Base-by-base conservation (phyloP, 805 yeast species). In the Babjeviella inositovora region DNA sequence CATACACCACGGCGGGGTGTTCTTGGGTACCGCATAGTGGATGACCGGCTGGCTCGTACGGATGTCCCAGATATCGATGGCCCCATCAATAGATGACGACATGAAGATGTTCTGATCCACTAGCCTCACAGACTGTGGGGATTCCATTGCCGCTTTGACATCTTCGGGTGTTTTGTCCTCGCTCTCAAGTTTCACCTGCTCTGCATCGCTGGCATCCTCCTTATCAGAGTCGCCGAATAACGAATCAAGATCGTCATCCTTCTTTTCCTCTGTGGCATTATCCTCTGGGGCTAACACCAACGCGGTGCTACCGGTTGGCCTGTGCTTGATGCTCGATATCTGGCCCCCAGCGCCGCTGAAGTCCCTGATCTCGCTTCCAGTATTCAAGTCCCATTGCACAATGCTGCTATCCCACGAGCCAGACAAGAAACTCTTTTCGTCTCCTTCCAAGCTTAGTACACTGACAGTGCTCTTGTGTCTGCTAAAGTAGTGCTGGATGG, bases 1-100 rank as follows among this genome's bases (percentile, higher is more conserved):
- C 62, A 76, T 70, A 45, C 93, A 76, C 97, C 97, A 90, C 0
- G 97, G 97, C 1, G 97, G 94, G 0, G 75, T 62, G 2, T 67
- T 68, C 7, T 61, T 50, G 2, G 81, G 72, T 2, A 72, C 62
- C 0, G 62, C 60, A 8, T 71, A 42, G 18, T 56, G 57, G 10
- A 70, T 39, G 0, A 60, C 71, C 4, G 57, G 49, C 0, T 52
- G 45, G 4, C 47, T 39, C 2, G 50, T 43, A 28, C 98, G 59
- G 4, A 62, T 48, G 43, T 90, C 98, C 94, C 95, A 85, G 4
- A 90, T 46, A 29, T 66, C 68, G 3, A 85, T 43, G 0, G 71
- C 56, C 5, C 98, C 98, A 42, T 85, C 90, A 25, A 84, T 70
- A 6, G 84, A 66, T 0, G 94, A 71, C 1, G 92, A 61, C 53